Conservation (phyloP, 805 yeast genomes). For the Metschnikowia picachoensis region DNA sequence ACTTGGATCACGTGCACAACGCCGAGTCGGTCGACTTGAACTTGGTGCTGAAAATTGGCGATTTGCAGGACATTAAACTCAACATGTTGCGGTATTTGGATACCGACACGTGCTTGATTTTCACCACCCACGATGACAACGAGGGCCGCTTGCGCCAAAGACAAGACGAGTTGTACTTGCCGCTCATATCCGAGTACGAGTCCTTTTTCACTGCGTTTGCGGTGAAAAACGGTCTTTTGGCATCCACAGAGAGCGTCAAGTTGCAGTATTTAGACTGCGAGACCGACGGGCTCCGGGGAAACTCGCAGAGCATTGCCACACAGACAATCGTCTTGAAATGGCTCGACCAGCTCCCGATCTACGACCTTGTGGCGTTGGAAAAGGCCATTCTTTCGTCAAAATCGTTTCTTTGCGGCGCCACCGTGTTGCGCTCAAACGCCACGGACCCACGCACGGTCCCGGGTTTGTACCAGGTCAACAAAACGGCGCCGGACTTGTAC, state of each 20-base stretch:
- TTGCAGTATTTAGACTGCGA: constrained; percentile 76
- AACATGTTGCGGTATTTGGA: constrained; percentile 79
- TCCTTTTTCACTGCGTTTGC: constrained; percentile 46
- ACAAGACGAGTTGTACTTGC: constrained; percentile 77
- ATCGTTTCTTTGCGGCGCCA: constrained; percentile 78
- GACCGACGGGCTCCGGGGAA: constrained; percentile 74
- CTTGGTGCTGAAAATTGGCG: constrained; percentile 58
- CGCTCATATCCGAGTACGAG: constrained; percentile 68
- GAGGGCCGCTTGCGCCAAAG: constrained; percentile 75
- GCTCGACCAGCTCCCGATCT: constrained; percentile 58
- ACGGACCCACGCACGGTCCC: constrained; percentile 18
- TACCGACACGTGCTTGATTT: constrained; percentile 88
- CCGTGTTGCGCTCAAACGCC: constrained; percentile 51
- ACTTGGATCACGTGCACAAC: constrained; percentile 41
- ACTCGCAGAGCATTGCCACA: constrained; percentile 60
- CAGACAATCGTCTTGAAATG: constrained; percentile 61
- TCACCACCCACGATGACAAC: constrained; percentile 76
- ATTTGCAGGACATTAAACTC: constrained; percentile 50
- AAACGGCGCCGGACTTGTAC: constrained; percentile 25
- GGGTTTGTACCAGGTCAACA: constrained; percentile 35
- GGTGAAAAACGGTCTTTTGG: constrained; percentile 22
- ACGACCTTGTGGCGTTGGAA: constrained; percentile 86
- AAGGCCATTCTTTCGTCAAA: constrained; percentile 82
- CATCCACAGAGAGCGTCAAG: constrained; percentile 26
- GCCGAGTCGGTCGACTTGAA: constrained; percentile 40